Base-by-base conservation (phyloP, 2,329 filamentous ascomycete genomes). In the Pyrenophora seminiperda region DNA sequence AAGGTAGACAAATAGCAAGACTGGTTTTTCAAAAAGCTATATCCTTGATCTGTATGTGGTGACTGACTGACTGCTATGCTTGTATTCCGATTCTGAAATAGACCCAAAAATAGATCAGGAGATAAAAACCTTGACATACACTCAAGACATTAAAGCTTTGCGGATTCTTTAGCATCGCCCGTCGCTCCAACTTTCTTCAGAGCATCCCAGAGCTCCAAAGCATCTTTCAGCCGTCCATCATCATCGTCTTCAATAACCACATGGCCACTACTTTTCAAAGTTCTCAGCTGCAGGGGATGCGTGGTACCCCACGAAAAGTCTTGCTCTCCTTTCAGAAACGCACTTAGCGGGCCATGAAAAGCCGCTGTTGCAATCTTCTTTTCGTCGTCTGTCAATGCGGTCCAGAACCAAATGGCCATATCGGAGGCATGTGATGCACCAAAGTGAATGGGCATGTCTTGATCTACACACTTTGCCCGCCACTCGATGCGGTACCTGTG, bases 371-470 rank as follows among this genome's bases (percentile, higher is more conserved):
- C 65, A 14, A 78, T 49, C 5, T 41, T 40, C 61, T 81, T 80
- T 64, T 84, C 81, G 7, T 63, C 56, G 0, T 63, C 62, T 5
- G 65, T 73, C 42, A 83, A 48, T 0, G 59, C 50, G 4, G 67
- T 68, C 76, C 77, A 83, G 48, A 83, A 81, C 82, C 82, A 84
- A 22, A 83, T 76, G 5, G 74, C 68, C 60, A 79, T 73, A 53
- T 84, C 81, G 0, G 78, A 79, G 0, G 75, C 74, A 60, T 84
- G 82, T 13, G 81, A 83, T 2, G 80, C 80, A 2, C 78, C 80
- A 76, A 78, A 83, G 32, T 75, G 70, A 1, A 63, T 66, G 1
- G 80, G 79, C 7, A 77, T 59, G 3, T 58, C 55, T 5, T 59
- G 54, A 37, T 79, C 76, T 3, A 77, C 75, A 50, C 78, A 81